A percentile compares a stretch with the other conserved stretches of the same genome.
Evolutionary conservation across 345 rosid genomes (phyloP).

Genomic region (Eucalyptus victrix): DNA sequence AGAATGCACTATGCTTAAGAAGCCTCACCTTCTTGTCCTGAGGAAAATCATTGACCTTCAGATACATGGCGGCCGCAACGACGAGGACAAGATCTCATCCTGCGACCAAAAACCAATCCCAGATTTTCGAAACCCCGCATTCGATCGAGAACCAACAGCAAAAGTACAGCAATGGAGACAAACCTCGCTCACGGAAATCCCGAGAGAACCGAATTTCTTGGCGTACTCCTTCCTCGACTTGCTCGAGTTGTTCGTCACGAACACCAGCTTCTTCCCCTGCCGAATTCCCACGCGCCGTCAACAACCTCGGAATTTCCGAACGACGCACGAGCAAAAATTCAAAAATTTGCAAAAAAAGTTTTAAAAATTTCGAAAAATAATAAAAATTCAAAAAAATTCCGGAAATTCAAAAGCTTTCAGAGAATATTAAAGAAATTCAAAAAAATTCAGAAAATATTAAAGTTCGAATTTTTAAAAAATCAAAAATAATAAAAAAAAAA

Average conservation of each 20-base stretch:
- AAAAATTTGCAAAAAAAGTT: no score
- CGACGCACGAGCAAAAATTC: background rate
- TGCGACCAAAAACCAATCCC: background rate
- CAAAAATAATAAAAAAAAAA: no score
- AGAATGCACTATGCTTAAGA: background rate
- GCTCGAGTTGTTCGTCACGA: constrained; percentile 78
- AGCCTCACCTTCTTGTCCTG: constrained; percentile 53
- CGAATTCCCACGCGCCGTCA: background rate
- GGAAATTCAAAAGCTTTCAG: no score
- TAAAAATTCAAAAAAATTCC: no score
- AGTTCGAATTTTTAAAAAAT: no score
- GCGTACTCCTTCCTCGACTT: constrained; percentile 73
- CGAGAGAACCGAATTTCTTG: constrained; percentile 58
- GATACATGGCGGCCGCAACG: constrained; percentile 92
- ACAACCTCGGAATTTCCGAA: background rate
- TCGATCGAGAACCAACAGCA: background rate
- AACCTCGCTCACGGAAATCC: constrained; percentile 70
- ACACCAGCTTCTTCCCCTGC: constrained; percentile 77
- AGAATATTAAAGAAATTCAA: no score
- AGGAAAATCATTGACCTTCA: constrained; percentile 69
- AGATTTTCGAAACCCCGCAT: background rate
- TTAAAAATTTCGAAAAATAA: no score
- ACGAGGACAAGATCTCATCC: constrained; percentile 93
- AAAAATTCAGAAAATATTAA: no score
- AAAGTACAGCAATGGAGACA: background rate